Conservation (phyloP, 768 basidiomycete genomes). For the Fomitopsis pulvina region DNA sequence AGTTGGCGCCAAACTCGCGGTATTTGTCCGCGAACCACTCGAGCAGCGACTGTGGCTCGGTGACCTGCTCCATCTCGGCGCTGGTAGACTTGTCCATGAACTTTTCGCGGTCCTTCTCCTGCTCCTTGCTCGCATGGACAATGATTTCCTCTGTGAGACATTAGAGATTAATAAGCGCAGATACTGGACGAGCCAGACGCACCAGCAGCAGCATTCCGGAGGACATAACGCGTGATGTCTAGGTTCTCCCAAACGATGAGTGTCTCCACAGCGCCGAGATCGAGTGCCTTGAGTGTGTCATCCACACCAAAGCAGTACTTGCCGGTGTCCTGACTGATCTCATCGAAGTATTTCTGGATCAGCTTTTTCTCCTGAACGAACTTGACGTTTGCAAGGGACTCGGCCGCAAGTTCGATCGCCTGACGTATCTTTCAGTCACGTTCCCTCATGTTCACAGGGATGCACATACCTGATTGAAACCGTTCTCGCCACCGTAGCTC, state of each 20-base stretch:
- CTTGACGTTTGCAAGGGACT: conserved; percentile 96
- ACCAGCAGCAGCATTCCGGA: conserved; percentile 93
- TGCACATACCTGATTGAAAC: conserved; percentile 90
- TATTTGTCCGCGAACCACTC: conserved; percentile 99
- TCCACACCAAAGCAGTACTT: conserved; percentile 98
- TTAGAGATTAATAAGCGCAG: background rate
- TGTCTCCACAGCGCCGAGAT: conserved; percentile 95
- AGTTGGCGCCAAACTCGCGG: conserved; percentile 92
- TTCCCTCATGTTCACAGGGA: background rate
- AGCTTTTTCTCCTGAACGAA: conserved; percentile 99
- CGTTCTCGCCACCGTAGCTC: conserved; percentile 97
- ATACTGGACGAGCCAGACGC: conserved; percentile 12
- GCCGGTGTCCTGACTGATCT: conserved; percentile 95
- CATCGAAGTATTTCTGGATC: conserved; percentile 98
- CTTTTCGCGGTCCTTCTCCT: conserved; percentile 90
- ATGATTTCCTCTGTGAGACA: conserved; percentile 68
- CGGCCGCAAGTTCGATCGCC: conserved; percentile 96
- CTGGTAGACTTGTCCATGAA: conserved; percentile 95
- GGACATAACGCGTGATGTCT: conserved; percentile 79
- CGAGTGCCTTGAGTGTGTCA: conserved; percentile 93
- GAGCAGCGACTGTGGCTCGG: conserved; percentile 80
- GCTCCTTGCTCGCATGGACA: conserved; percentile 71
- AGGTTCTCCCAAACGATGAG: conserved; percentile 98
- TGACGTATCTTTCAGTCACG: conserved; percentile 23
- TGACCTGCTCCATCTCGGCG: conserved; percentile 86